Conservation (phyloP, 495 filamentous ascomycete species). For the Hyaloscypha bicolor region DNA sequence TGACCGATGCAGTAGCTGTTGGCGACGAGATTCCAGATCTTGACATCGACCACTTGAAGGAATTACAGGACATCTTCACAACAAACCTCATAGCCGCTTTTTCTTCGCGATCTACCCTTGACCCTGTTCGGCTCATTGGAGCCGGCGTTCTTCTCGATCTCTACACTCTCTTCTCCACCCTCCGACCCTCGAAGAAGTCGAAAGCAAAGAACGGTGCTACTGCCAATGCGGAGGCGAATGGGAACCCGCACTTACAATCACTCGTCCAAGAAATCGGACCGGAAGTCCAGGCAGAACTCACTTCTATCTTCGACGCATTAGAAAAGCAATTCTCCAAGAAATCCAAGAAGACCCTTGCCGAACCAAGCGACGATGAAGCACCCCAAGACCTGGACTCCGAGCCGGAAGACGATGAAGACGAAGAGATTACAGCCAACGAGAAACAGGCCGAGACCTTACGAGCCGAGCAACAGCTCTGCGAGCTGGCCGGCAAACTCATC, state of each 20-base stretch:
- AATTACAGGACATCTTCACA: constrained; percentile 58
- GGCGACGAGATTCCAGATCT: constrained; percentile 46
- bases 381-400: constrained; percentile 60
- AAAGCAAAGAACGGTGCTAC: constrained; percentile 14
- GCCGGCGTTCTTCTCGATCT: constrained; percentile 77
- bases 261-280: constrained; percentile 66
- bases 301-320: constrained; percentile 70
- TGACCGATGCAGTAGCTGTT: constrained; percentile 43
- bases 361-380: constrained; percentile 67
- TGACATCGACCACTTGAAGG: constrained; percentile 59
- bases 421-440: constrained; percentile 54
- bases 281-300: constrained; percentile 61
- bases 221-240: not conserved
- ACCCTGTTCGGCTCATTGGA: constrained; percentile 76
- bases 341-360: constrained; percentile 64
- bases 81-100: constrained; percentile 67
- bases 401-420: constrained; percentile 62
- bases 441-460: constrained; percentile 62
- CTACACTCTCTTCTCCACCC: constrained; percentile 74
- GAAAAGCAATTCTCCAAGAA: constrained; percentile 78
- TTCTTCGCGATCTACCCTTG: constrained; percentile 61
- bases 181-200: constrained; percentile 51
- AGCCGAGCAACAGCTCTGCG: constrained; percentile 81
- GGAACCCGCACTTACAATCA: constrained; percentile 52
- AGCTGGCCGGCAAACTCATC: constrained; percentile 80